Conservation (phyloP, 2,329 filamentous ascomycete genomes). For the Hypoxylon sp. region DNA sequence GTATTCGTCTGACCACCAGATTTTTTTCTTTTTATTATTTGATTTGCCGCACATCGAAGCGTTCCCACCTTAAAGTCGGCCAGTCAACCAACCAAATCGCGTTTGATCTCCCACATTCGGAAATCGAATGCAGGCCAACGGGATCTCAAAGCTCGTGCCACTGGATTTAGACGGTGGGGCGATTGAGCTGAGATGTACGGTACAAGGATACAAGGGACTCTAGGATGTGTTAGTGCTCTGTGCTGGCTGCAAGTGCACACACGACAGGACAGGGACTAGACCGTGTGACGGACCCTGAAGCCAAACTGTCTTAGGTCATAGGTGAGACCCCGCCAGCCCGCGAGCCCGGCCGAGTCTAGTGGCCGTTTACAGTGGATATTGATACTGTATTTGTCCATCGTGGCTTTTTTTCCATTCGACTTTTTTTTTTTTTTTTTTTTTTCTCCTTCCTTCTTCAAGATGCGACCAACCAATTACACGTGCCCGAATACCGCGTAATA, state of each 20-base stretch:
- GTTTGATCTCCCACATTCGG: slow-evolving; percentile 31
- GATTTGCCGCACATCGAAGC: slow-evolving; percentile 8
- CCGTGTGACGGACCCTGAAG: slow-evolving; percentile 9
- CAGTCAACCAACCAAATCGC: slow-evolving; percentile 30
- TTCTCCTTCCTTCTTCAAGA: too few species aligned
- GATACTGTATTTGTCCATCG: slow-evolving; percentile 4
- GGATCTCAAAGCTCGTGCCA: slow-evolving; percentile 31
- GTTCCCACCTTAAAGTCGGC: slow-evolving; percentile 27
- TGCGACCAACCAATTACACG: slow-evolving; percentile 26
- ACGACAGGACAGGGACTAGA: too few species aligned
- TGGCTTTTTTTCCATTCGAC: too few species aligned
- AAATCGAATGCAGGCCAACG: slow-evolving; percentile 33
- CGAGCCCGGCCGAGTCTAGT: slow-evolving; percentile 3
- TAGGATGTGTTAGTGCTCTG: slow-evolving; percentile 21
- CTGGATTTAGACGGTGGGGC: slow-evolving; percentile 31
- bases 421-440: too few species aligned
- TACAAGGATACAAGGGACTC: slow-evolving; percentile 17
- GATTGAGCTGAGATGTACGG: slow-evolving; percentile 31
- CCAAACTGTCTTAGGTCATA: slow-evolving; percentile 22
- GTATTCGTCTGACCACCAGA: slow-evolving; percentile 27
- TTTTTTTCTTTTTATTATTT: slow-evolving; percentile 19
- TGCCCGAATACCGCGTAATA: slow-evolving; percentile 19
- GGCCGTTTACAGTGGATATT: slow-evolving; percentile 3
- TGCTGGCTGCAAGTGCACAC: too few species aligned
- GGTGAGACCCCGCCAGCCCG: too few species aligned